Evolutionary conservation across 345 rosid species (phyloP), one percentile per base, ranked within the genome.

Genomic region (Reutealis trisperma): DNA sequence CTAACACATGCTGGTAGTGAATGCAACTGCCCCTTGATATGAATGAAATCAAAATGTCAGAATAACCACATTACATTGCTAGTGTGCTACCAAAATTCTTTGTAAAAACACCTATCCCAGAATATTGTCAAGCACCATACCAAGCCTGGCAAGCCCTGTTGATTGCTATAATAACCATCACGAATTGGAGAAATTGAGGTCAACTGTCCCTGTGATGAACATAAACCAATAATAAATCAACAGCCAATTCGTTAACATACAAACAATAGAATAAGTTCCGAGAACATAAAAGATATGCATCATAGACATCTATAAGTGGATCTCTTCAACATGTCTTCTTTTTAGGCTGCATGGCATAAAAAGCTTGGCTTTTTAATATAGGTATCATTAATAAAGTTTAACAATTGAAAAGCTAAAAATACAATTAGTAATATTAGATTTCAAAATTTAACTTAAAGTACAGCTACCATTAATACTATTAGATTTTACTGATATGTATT

Each of bases 21-120:
- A 75, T 85, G 83, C 64, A 83, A 11, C 75, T 76, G 91, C 78
- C 83, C 90, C 91, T 88, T 78, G 62, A 83, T 22, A 75, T 63
- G 52, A 75, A 57, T 44, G 68, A 73, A 80, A 76, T 54, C 75
- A 75, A 70, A 65, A 41, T 22, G 71, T 81, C 63, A 72, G 14
- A 71, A 55, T 55, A 45, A 8, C 69, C 11, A 57, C 67, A 7
- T 19, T 45, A 21, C n/a, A 57, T 21, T 32, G 51, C 21, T 9
- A 14, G 41, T 32, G 10, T 19, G 24, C 55, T 37, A 25, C 13
- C 0, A 12, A 37, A 58, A 19, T 59, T 16, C 55, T 24, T n/a
- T 58, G 22, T 58, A 27, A 54, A 27, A 22, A 45, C 16, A 22
- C 30, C 55, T 54, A 70, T 18, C 69, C 8, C 41, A 74, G 67